phyloP scores from a whole-genome alignment of 768 basidiomycete species.

The Crucibulum laeve region DNA sequence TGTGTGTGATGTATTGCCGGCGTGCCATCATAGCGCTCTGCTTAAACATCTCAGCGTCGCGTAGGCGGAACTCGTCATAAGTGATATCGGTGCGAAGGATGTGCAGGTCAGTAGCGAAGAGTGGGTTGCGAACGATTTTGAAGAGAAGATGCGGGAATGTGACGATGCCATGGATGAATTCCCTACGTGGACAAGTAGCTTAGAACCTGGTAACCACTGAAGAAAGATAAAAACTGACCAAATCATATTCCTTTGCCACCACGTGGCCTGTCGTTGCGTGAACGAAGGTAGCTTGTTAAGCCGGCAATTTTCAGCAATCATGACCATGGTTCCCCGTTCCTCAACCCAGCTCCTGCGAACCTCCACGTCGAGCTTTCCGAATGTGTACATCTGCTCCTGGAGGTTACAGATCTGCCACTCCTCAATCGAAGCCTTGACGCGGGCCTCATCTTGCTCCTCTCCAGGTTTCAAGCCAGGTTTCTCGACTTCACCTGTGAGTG shows the following conservation, averaged over 20 bases:
- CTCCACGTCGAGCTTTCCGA: constrained; percentile 31
- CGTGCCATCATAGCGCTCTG: constrained; percentile 18
- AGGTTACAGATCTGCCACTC: constrained; percentile 32
- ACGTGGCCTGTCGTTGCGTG: constrained; percentile 5
- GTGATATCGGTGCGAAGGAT: constrained; percentile 31
- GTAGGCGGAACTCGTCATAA: constrained; percentile 36
- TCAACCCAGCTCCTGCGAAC: constrained; percentile 31
- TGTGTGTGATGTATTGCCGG: constrained; percentile 12
- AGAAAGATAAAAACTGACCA: too few species aligned
- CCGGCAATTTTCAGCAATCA: constrained; percentile 29
- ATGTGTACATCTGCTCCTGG: constrained; percentile 31
- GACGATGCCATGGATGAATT: too few species aligned
- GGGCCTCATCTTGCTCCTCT: constrained; percentile 23
- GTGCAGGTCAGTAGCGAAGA: constrained; percentile 28
- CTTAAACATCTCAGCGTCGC: constrained; percentile 35
- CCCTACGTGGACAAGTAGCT: too few species aligned
- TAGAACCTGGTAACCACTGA: too few species aligned
- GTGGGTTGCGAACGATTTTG: constrained; percentile 28
- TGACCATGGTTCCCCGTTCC: constrained; percentile 32
- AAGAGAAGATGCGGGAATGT: too few species aligned
- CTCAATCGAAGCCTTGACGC: constrained; percentile 21
- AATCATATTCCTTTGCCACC: neutral
- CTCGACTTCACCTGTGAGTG: constrained; percentile 5
- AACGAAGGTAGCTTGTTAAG: constrained; percentile 29
- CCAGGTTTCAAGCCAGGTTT: constrained; percentile 7